Percentiles rank a stretch among this genome's conserved stretches.
Conservation (phyloP, 176 grass and related monocot genomes). For the maize (Zea mays) region DNA sequence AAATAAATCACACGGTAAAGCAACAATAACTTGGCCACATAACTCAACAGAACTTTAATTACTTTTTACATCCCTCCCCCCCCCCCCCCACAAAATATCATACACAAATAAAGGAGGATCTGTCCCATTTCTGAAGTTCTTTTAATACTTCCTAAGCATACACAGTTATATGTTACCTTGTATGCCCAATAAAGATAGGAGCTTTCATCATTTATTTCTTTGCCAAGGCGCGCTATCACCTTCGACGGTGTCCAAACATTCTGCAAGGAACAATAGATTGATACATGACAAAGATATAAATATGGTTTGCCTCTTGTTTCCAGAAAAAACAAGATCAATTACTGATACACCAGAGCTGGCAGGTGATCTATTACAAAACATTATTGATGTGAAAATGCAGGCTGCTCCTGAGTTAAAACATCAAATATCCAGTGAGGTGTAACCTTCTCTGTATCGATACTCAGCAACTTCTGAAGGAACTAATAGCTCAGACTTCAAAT, state of each 20-base stretch:
- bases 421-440: conserved; percentile 8
- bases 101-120: neutral
- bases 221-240: conserved; percentile 85
- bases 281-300: conserved; percentile 1
- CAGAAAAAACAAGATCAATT: conserved; percentile 13
- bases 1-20: neutral
- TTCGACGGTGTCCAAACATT: conserved; percentile 93
- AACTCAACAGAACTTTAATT: neutral
- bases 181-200: conserved; percentile 95
- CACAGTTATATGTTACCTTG: conserved; percentile 49
- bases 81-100: neutral
- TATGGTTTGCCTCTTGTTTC: neutral
- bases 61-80: no score
- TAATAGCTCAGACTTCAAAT: neutral
- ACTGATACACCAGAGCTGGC: neutral
- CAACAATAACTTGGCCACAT: neutral
- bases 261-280: conserved; percentile 44
- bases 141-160: conserved; percentile 16
- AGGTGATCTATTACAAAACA: neutral
- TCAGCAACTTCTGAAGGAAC: neutral
- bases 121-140: neutral
- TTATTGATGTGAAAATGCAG: neutral
- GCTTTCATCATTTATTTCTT: conserved; percentile 88
- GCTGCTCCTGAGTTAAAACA: conserved; percentile 16
- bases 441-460: neutral